Percentiles rank a stretch among this genome's conserved stretches.
These are phyloP conservation scores for Epichloe scottii DNA, from an alignment of 2,329 filamentous ascomycete genomes.

Conservation along the genomic window DNA sequence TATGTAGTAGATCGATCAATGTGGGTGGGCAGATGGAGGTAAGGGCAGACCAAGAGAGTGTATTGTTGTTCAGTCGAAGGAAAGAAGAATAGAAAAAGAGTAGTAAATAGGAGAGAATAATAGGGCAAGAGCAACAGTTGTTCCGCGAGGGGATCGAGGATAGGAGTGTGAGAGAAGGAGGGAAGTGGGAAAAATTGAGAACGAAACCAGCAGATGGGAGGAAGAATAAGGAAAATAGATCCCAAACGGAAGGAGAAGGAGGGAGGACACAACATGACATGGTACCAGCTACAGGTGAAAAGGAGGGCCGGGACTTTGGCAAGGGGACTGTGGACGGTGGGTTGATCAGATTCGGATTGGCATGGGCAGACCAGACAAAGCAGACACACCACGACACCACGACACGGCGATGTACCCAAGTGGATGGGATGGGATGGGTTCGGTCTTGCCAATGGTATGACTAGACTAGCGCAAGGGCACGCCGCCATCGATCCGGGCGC, in stretches of 20 bases:
- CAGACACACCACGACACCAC: background rate
- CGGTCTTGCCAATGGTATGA: conserved; percentile 5
- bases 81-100: background rate
- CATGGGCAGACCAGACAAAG: background rate
- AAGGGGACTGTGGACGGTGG: conserved; percentile 1
- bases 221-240: conserved; percentile 6
- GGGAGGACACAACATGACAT: conserved; percentile 3
- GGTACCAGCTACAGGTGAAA: conserved; percentile 4
- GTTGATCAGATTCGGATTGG: conserved; percentile 6
- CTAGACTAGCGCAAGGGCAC: conserved; percentile 7
- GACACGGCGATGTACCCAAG: background rate
- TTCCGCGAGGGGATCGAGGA: background rate
- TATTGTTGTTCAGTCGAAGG: background rate
- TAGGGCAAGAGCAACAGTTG: conserved; percentile 2
- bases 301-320: conserved; percentile 7
- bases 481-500: conserved; percentile 6
- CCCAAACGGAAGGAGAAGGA: conserved; percentile 6
- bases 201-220: conserved; percentile 5
- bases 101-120: background rate
- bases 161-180: conserved; percentile 3
- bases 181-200: conserved; percentile 5
- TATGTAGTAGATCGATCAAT: background rate
- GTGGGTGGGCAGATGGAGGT: background rate
- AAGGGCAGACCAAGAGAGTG: background rate
- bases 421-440: conserved; percentile 4